Conservation (phyloP, 257 asterid species). For the Solanum corneliomulleri region DNA sequence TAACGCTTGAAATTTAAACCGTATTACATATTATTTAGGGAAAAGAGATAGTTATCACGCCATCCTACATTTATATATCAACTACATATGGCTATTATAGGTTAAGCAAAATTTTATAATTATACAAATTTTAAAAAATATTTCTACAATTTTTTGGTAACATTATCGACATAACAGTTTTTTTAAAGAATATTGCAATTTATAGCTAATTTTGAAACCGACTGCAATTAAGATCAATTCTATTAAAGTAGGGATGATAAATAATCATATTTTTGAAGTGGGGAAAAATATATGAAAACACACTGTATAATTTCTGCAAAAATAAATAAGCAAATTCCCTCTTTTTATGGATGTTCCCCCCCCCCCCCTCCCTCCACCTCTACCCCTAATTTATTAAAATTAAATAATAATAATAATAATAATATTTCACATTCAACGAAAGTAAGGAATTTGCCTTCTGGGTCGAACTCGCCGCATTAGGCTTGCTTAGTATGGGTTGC, state of each 20-base stretch:
- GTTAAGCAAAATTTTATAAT: neutral
- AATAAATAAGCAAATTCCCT: neutral
- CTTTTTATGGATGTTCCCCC: neutral
- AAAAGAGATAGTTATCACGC: neutral
- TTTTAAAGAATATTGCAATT: neutral
- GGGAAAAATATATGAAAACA: neutral
- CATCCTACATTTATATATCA: neutral
- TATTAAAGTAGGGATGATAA: neutral
- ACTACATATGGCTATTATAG: neutral
- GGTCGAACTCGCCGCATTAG: no score
- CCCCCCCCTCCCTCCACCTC: neutral
- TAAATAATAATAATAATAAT: no score
- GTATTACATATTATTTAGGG: neutral
- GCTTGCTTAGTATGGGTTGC: no score
- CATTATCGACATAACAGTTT: neutral
- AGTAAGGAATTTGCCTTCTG: no score
- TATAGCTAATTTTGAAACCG: neutral
- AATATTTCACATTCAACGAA: neutral
- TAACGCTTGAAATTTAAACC: neutral
- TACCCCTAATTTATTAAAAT: neutral
- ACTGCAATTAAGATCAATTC: neutral
- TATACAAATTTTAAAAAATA: neutral
- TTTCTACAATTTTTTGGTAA: neutral
- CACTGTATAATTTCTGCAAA: neutral
- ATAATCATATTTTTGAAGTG: neutral